Percentiles rank a stretch among this genome's conserved stretches.
phyloP scores from a whole-genome alignment of 768 basidiomycete genomes.

The Paxillus rubicundulus region DNA sequence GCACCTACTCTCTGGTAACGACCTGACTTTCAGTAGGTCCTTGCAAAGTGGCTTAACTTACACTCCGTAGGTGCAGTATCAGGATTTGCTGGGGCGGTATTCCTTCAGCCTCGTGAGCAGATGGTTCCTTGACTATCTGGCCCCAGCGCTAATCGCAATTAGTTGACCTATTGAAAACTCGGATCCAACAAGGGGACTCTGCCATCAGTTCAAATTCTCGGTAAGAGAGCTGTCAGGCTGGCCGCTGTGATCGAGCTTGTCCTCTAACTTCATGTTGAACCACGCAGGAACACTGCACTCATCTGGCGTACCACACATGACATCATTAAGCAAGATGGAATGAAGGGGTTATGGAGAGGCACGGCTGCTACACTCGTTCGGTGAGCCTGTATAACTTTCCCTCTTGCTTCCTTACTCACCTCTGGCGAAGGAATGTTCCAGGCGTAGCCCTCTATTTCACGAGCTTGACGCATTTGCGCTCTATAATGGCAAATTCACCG shows the following conservation, averaged over 20 bases:
- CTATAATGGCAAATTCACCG: conserved; percentile 66
- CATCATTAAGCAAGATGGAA: conserved; percentile 62
- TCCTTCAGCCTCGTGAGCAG: conserved; percentile 71
- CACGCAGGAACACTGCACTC: conserved; percentile 33
- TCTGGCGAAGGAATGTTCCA: conserved; percentile 71
- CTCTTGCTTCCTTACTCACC: conserved; percentile 3
- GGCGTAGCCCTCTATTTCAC: conserved; percentile 94
- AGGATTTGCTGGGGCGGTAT: conserved; percentile 71
- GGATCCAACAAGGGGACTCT: conserved; percentile 79
- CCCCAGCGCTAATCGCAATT: not conserved
- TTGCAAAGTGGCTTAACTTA: not conserved
- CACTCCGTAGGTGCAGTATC: conserved; percentile 62
- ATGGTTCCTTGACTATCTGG: not conserved
- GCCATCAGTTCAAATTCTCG: conserved; percentile 24
- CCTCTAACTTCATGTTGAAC: conserved; percentile 1
- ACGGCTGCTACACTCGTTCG: conserved; percentile 77
- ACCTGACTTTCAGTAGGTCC: not conserved
- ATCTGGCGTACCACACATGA: conserved; percentile 52
- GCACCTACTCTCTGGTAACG: conserved; percentile 30
- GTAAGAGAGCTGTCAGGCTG: conserved; percentile 28
- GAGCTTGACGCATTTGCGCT: conserved; percentile 76
- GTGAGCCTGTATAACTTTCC: conserved; percentile 34
- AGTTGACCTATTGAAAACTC: conserved; percentile 94
- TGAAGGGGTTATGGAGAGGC: conserved; percentile 82
- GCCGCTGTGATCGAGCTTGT: not conserved